Evolutionary conservation across 2,329 filamentous ascomycete species (phyloP).

Genomic region (Periconia sp.): DNA sequence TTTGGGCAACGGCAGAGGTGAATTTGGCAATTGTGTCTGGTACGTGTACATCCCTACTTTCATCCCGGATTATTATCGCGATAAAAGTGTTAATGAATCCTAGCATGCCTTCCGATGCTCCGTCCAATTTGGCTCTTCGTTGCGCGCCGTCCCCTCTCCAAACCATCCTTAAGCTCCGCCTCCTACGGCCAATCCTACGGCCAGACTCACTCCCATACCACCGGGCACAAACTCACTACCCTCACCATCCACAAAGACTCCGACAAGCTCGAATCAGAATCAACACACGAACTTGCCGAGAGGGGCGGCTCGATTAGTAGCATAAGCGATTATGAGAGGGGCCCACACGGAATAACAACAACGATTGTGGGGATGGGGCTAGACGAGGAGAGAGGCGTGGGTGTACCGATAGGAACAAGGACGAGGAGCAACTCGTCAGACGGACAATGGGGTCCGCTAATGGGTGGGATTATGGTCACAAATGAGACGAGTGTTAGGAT

Average conservation of each 20-base stretch:
- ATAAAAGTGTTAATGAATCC: conserved; percentile 1
- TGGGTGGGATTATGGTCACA: conserved; percentile 14
- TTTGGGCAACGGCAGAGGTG: conserved; percentile 21
- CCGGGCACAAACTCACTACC: conserved; percentile 7
- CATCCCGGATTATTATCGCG: not conserved
- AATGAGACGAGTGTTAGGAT: conserved; percentile 13
- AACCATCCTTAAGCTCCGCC: conserved; percentile 1
- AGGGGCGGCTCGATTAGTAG: conserved; percentile 5
- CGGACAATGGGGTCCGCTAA: not conserved
- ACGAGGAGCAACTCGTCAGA: not conserved
- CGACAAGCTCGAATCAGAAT: conserved; percentile 1
- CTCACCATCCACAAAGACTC: conserved; percentile 3
- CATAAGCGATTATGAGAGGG: conserved; percentile 5
- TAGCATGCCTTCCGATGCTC: conserved; percentile 24
- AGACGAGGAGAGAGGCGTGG: not conserved
- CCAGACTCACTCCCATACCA: not conserved
- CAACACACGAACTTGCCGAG: conserved; percentile 8
- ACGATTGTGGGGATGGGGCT: conserved; percentile 3
- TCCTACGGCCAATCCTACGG: conserved; percentile 2
- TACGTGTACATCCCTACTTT: conserved; percentile 5
- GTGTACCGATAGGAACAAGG: not conserved
- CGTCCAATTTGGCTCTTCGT: conserved; percentile 19
- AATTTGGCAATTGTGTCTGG: conserved; percentile 22
- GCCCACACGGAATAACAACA: conserved; percentile 4
- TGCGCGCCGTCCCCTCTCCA: conserved; percentile 2